These are phyloP conservation scores for Pelargonium australe DNA, from an alignment of 441 rosid genomes.

Conservation along the genomic window DNA sequence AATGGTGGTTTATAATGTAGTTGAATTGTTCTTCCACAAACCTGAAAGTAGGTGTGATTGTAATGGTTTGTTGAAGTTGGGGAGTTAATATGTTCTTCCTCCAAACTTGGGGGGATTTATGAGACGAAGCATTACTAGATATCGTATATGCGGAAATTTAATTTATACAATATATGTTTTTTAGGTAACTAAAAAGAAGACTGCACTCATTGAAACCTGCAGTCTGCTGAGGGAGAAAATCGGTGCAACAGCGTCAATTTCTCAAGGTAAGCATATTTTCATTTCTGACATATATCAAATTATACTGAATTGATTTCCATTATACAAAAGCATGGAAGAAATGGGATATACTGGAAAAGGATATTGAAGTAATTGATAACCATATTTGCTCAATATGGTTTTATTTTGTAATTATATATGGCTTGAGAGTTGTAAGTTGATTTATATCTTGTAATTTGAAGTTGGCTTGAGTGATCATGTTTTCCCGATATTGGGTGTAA, in stretches of 20 bases:
- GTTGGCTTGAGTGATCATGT: background rate
- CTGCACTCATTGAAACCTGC: slow-evolving; percentile 57
- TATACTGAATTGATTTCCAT: background rate
- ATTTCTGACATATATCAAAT: slow-evolving; percentile 9
- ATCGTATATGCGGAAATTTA: background rate
- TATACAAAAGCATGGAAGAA: background rate
- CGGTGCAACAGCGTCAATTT: slow-evolving; percentile 61
- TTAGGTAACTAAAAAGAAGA: slow-evolving; percentile 87
- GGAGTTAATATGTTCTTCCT: background rate
- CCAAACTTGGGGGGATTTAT: background rate
- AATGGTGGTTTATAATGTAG: no score
- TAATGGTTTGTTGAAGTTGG: background rate
- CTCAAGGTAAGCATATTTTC: slow-evolving; percentile 44
- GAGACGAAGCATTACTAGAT: background rate
- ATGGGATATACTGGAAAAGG: background rate
- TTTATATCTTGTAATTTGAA: no score
- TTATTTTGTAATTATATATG: no score
- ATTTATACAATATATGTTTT: background rate
- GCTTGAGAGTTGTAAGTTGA: background rate
- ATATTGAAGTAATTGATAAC: background rate
- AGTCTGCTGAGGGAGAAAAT: slow-evolving; percentile 66
- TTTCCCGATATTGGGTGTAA: background rate
- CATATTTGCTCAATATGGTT: background rate
- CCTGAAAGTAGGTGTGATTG: background rate
- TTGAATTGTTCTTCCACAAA: no score